phyloP scores from a whole-genome alignment of 192 early-diverging fungal genomes.

The Gorgonomyces haynaldii region DNA sequence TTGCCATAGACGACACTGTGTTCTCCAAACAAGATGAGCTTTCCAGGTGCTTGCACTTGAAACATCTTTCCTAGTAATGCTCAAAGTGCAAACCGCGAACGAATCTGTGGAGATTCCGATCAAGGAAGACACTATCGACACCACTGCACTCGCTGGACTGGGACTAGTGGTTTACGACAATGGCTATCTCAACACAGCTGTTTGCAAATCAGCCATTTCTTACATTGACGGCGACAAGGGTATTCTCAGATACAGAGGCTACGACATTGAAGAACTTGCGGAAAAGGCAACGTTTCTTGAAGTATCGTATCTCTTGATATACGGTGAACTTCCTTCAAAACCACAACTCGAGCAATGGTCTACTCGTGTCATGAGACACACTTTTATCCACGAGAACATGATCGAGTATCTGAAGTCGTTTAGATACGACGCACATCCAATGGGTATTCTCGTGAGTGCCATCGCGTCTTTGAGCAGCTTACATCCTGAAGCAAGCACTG shows the following conservation, averaged over 20 bases:
- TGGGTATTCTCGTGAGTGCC: constrained; percentile 52
- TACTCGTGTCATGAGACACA: constrained; percentile 45
- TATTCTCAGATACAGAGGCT: constrained; percentile 49
- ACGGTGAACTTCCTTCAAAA: constrained; percentile 39
- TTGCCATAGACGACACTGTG: constrained; percentile 93
- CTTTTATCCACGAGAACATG: constrained; percentile 50
- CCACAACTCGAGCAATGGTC: constrained; percentile 37
- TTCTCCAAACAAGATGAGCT: constrained; percentile 96
- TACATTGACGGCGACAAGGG: constrained; percentile 61
- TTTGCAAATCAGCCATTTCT: constrained; percentile 47
- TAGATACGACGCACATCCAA: constrained; percentile 57
- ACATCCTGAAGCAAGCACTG: constrained; percentile 60
- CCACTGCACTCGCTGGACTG: not conserved
- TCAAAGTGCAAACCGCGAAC: not conserved
- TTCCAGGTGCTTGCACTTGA: constrained; percentile 82
- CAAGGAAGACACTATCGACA: constrained; percentile 6
- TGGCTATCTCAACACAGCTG: constrained; percentile 12
- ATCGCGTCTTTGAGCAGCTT: constrained; percentile 53
- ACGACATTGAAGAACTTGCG: constrained; percentile 57
- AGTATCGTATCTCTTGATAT: constrained; percentile 13
- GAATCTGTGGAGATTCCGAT: not conserved
- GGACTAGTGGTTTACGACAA: constrained; percentile 7
- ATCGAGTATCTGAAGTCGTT: constrained; percentile 41
- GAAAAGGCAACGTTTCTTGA: constrained; percentile 55
- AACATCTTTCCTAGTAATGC: too few species aligned